A percentile compares a stretch with the other conserved stretches of the same genome.
These are phyloP conservation scores for Halteria grandinella DNA, from an alignment of 73 alveolate species.

Conservation along the genomic window DNA sequence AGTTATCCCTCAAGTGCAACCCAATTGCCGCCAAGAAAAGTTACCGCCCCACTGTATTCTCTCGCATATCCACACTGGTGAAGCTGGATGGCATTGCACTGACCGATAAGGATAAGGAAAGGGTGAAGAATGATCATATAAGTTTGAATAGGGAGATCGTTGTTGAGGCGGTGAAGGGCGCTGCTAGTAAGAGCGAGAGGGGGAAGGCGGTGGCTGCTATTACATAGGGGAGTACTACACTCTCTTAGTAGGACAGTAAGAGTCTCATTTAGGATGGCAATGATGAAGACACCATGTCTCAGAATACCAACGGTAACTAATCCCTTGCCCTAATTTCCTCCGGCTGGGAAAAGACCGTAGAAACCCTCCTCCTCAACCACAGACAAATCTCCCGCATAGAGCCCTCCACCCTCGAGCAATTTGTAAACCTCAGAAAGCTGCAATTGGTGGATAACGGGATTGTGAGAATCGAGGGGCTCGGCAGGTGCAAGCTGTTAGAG, in stretches of 20 bases:
- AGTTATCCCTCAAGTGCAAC: slow-evolving; percentile 71
- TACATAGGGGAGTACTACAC: too few relatives aligned
- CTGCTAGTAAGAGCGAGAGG: slow-evolving; percentile 1
- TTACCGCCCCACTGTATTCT: slow-evolving; percentile 64
- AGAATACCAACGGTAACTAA: background rate
- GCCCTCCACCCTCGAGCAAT: slow-evolving; percentile 65
- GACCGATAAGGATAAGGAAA: slow-evolving; percentile 68
- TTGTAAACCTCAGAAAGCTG: slow-evolving; percentile 71
- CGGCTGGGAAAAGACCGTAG: slow-evolving; percentile 70
- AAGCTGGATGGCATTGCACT: slow-evolving; percentile 64
- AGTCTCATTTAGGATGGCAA: background rate
- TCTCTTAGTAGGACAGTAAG: background rate
- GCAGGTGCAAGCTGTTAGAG: slow-evolving; percentile 81
- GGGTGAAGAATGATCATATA: slow-evolving; percentile 8
- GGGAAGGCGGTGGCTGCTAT: background rate
- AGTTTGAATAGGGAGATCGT: slow-evolving; percentile 29
- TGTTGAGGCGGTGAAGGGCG: slow-evolving; percentile 27
- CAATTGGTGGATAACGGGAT: slow-evolving; percentile 86
- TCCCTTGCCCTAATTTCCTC: background rate
- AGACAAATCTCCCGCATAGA: slow-evolving; percentile 63
- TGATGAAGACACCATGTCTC: background rate
- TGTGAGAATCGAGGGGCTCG: slow-evolving; percentile 85
- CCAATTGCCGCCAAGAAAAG: slow-evolving; percentile 74
- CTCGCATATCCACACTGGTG: slow-evolving; percentile 33
- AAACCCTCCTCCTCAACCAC: slow-evolving; percentile 70